phyloP scores from a whole-genome alignment of 1,284 basidiomycete genomes.

The Abortiporus biennis region DNA sequence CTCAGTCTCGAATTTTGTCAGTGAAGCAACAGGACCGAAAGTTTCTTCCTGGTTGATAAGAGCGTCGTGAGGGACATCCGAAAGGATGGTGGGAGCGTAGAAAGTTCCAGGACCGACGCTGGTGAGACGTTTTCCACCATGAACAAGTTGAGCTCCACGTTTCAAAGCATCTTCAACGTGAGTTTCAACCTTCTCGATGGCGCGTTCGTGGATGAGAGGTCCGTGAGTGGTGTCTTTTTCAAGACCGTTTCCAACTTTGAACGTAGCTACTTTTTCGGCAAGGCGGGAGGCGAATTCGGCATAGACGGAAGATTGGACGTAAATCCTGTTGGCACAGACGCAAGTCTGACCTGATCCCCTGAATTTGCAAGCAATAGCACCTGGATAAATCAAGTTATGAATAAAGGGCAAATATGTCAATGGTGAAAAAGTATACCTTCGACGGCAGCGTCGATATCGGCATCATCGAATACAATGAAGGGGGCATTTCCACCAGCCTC shows the following conservation, averaged over 20 bases:
- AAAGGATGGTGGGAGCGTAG: constrained; percentile 85
- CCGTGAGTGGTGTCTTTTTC: constrained; percentile 85
- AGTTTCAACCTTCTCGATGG: constrained; percentile 80
- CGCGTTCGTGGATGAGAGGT: constrained; percentile 86
- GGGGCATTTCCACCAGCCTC: constrained; percentile 90
- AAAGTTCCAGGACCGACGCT: constrained; percentile 61
- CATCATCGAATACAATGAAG: constrained; percentile 97
- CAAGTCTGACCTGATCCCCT: constrained; percentile 90
- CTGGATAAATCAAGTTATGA: constrained; percentile 29
- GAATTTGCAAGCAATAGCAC: constrained; percentile 88
- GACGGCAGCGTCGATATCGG: constrained; percentile 92
- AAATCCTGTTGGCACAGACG: constrained; percentile 81
- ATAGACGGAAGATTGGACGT: constrained; percentile 80
- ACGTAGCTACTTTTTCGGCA: constrained; percentile 77
- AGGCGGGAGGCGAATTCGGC: constrained; percentile 83
- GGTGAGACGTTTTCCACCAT: constrained; percentile 73
- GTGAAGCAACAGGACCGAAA: constrained; percentile 79
- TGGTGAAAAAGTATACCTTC: constrained; percentile 40
- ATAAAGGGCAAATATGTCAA: neutral
- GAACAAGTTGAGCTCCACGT: constrained; percentile 82
- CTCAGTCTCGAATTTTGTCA: constrained; percentile 87
- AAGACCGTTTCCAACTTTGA: constrained; percentile 90
- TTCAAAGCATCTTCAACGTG: constrained; percentile 86
- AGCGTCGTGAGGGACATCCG: constrained; percentile 74
- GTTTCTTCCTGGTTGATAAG: constrained; percentile 76